phyloP scores from a whole-genome alignment of 768 basidiomycete species.

The Xerocomellus intermedius region DNA sequence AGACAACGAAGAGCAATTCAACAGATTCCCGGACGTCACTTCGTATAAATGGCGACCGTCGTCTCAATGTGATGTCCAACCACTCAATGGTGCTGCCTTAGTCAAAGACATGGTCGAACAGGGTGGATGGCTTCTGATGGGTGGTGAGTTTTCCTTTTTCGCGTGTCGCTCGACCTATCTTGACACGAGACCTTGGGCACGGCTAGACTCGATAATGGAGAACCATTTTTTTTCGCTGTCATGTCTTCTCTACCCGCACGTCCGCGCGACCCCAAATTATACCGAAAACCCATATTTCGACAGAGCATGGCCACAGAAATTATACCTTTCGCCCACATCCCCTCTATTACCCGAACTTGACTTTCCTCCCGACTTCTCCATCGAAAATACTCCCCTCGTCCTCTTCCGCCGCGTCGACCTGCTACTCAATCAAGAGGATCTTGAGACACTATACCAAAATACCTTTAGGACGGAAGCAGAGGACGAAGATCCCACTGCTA shows the following conservation, averaged over 20 bases:
- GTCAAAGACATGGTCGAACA: conserved; percentile 59
- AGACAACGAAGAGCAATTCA: conserved; percentile 46
- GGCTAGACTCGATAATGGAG: conserved; percentile 64
- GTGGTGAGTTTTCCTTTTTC: conserved; percentile 42
- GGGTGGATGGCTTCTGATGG: conserved; percentile 70
- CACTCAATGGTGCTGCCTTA: conserved; percentile 42
- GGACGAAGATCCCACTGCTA: conserved; percentile 9
- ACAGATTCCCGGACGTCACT: conserved; percentile 51
- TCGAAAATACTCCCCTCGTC: conserved; percentile 57
- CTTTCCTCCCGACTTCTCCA: conserved; percentile 53
- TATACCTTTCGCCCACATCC: conserved; percentile 59
- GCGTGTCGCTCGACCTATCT: not conserved
- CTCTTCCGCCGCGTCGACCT: conserved; percentile 67
- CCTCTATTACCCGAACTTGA: conserved; percentile 32
- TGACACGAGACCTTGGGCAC: not conserved
- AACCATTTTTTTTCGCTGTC: conserved; percentile 75
- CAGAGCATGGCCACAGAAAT: conserved; percentile 61
- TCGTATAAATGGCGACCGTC: conserved; percentile 56
- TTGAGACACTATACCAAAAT: conserved; percentile 43
- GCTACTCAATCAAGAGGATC: conserved; percentile 47
- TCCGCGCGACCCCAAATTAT: conserved; percentile 63
- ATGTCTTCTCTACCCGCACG: conserved; percentile 64
- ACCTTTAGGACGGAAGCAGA: conserved; percentile 18
- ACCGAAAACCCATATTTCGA: conserved; percentile 53
- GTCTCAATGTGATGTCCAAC: conserved; percentile 41